These are phyloP conservation scores for Nelumbo lutea DNA, from an alignment of 164 flowering plant species.

Conservation along the genomic window DNA sequence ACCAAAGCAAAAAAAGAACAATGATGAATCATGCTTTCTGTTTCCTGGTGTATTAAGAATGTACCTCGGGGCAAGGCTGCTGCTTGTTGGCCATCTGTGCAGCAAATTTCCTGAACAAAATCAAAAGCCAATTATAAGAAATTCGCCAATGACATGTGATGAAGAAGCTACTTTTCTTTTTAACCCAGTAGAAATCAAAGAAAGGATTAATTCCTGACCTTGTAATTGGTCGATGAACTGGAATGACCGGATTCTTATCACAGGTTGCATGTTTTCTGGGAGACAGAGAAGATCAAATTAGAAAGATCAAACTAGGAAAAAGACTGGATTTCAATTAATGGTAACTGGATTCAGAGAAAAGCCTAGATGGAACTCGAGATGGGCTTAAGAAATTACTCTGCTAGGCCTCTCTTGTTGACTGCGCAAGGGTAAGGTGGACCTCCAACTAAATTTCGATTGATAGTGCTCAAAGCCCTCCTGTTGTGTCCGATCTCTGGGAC, in stretches of 20 bases:
- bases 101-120: constrained; percentile 59
- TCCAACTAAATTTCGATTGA: constrained; percentile 49
- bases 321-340: neutral
- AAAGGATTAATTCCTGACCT: constrained; percentile 35
- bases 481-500: constrained; percentile 34
- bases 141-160: neutral
- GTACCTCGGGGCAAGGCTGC: constrained; percentile 28
- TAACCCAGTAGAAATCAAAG: neutral
- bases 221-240: constrained; percentile 63
- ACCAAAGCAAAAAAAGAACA: neutral
- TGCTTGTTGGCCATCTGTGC: constrained; percentile 57
- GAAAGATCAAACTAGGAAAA: constrained; percentile 4
- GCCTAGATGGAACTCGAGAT: neutral
- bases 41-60: neutral
- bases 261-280: constrained; percentile 37
- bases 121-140: constrained; percentile 4
- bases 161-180: neutral
- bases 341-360: neutral
- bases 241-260: constrained; percentile 39
- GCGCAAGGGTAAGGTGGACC: constrained; percentile 54
- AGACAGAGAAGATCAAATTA: neutral
- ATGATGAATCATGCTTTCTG: neutral
- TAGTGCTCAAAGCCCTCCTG: constrained; percentile 65
- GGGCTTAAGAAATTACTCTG: constrained; percentile 38
- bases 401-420: constrained; percentile 44